These are phyloP conservation scores for Lichtheimia corymbifera DNA, from an alignment of 371 early-diverging fungal genomes.

Conservation along the genomic window DNA sequence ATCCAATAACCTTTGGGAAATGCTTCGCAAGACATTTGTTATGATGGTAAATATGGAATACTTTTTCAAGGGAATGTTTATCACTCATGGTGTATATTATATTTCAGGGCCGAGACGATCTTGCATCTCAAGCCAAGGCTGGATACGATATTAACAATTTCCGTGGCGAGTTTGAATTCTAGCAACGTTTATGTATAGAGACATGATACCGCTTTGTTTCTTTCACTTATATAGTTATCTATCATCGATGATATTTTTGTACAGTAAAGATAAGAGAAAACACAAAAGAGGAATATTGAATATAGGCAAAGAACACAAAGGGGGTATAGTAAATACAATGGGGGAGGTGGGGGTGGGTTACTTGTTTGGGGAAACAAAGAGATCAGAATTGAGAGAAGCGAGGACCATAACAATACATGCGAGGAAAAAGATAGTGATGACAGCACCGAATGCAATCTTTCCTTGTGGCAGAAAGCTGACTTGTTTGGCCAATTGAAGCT, in stretches of 20 bases:
- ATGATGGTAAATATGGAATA: conserved; percentile 55
- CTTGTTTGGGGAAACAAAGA: conserved; percentile 4
- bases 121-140: conserved; percentile 59
- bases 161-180: conserved; percentile 65
- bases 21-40: conserved; percentile 61
- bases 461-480: conserved; percentile 37
- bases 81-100: not conserved
- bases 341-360: not conserved
- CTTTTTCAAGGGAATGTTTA: not conserved
- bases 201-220: conserved; percentile 5
- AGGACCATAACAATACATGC: conserved; percentile 40
- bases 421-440: conserved; percentile 28
- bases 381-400: conserved; percentile 19
- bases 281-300: not conserved
- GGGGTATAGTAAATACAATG: not conserved
- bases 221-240: not conserved
- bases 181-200: conserved; percentile 11
- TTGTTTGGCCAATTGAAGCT: conserved; percentile 26
- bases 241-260: conserved; percentile 1
- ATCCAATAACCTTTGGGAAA: conserved; percentile 66
- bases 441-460: conserved; percentile 35
- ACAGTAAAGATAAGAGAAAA: not conserved
- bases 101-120: conserved; percentile 53
- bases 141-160: conserved; percentile 65
- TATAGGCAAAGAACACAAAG: not conserved